These are phyloP conservation scores for Gliomastix tumulicola DNA, from an alignment of 2,329 filamentous ascomycete genomes.

Conservation along the genomic window DNA sequence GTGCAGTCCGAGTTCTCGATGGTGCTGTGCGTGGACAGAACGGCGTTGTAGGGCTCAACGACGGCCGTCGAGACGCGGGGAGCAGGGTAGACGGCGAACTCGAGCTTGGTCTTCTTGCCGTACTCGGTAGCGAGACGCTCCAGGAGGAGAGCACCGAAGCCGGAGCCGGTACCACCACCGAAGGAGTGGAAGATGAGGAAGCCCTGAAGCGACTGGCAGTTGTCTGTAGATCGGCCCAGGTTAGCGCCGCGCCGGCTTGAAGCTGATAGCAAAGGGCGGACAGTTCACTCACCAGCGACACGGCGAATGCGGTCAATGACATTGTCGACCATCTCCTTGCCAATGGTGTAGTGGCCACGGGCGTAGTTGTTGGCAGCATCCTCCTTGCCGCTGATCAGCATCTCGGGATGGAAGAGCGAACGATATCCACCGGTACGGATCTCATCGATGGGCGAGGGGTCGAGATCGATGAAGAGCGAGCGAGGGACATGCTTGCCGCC, in stretches of 20 bases:
- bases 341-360: constrained; percentile 69
- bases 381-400: constrained; percentile 67
- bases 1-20: constrained; percentile 74
- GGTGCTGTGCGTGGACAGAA: constrained; percentile 67
- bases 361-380: constrained; percentile 75
- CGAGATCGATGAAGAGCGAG: constrained; percentile 66
- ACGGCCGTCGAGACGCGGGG: constrained; percentile 64
- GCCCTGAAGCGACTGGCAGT: constrained; percentile 66
- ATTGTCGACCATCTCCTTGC: constrained; percentile 68
- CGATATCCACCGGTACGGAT: constrained; percentile 63
- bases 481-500: constrained; percentile 66
- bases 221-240: constrained; percentile 38
- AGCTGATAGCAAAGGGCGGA: too few species aligned
- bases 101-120: constrained; percentile 72
- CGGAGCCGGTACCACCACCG: constrained; percentile 65
- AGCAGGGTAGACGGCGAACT: constrained; percentile 66
- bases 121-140: constrained; percentile 69
- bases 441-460: constrained; percentile 68
- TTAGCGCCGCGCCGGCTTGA: background rate
- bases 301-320: constrained; percentile 66
- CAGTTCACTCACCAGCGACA: constrained; percentile 56
- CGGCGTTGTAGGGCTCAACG: constrained; percentile 69
- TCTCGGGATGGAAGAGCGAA: constrained; percentile 66
- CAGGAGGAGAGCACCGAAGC: constrained; percentile 64
- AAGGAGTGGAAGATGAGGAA: constrained; percentile 73